phyloP scores from a whole-genome alignment of 1,284 basidiomycete species.

The Irpex sp. region DNA sequence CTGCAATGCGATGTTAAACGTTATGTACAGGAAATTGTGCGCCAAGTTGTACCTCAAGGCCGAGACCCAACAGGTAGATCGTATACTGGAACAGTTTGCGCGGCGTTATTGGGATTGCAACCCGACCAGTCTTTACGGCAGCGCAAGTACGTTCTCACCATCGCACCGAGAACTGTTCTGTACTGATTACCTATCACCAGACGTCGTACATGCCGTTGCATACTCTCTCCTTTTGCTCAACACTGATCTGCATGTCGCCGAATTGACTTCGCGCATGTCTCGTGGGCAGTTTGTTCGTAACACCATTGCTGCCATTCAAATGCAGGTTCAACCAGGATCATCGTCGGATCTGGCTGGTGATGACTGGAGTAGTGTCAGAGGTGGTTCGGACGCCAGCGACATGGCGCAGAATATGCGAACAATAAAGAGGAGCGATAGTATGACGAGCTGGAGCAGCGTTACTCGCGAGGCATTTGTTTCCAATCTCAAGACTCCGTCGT shows the following conservation, averaged over 20 bases:
- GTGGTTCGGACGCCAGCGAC: constrained; percentile 41
- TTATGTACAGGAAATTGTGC: constrained; percentile 67
- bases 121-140: constrained; percentile 75
- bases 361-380: constrained; percentile 55
- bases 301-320: constrained; percentile 82
- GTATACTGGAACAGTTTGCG: constrained; percentile 91
- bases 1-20: constrained; percentile 10
- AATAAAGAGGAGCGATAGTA: constrained; percentile 75
- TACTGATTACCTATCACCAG: constrained; percentile 33
- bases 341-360: constrained; percentile 68
- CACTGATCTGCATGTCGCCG: constrained; percentile 96
- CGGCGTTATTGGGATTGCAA: constrained; percentile 91
- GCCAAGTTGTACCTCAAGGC: constrained; percentile 91
- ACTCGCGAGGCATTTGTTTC: constrained; percentile 49
- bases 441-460: constrained; percentile 79
- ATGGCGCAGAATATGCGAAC: constrained; percentile 41
- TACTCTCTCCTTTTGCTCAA: constrained; percentile 95
- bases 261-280: constrained; percentile 88
- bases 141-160: constrained; percentile 57
- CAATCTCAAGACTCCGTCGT: constrained; percentile 25
- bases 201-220: constrained; percentile 88
- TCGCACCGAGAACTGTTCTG: not conserved
- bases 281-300: constrained; percentile 92
- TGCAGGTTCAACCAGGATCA: constrained; percentile 60
- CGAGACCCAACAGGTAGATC: constrained; percentile 97